These are phyloP conservation scores for Mycena alexandri DNA, from an alignment of 768 basidiomycete genomes.

Conservation along the genomic window DNA sequence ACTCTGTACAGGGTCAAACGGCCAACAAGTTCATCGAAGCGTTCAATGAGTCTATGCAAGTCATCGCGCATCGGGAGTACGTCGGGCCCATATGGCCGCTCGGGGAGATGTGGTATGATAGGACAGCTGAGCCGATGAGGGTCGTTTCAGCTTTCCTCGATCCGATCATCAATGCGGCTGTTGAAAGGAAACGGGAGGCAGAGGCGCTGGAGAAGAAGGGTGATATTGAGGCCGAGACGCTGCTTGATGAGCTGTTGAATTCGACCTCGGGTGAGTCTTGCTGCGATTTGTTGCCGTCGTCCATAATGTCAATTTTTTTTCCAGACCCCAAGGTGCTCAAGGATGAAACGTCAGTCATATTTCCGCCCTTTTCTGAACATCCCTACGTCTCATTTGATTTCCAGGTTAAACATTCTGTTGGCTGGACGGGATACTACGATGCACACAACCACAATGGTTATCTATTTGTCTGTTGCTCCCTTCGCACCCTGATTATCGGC, in stretches of 20 bases:
- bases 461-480: constrained; percentile 47
- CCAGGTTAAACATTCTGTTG: constrained; percentile 34
- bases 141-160: constrained; percentile 67
- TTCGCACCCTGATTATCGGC: not conserved
- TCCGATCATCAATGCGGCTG: constrained; percentile 63
- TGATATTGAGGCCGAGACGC: constrained; percentile 50
- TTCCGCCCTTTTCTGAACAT: not conserved
- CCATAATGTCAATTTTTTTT: too few relatives aligned
- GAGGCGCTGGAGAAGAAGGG: constrained; percentile 32
- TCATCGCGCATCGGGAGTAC: constrained; percentile 54
- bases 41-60: constrained; percentile 62
- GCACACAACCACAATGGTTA: constrained; percentile 48
- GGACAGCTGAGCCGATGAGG: constrained; percentile 57
- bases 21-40: constrained; percentile 58
- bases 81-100: constrained; percentile 64
- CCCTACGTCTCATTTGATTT: not conserved
- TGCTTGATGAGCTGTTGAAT: constrained; percentile 67
- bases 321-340: constrained; percentile 57
- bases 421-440: constrained; percentile 44
- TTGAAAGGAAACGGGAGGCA: constrained; percentile 51
- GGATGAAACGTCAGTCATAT: constrained; percentile 56
- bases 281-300: too few relatives aligned
- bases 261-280: too few relatives aligned
- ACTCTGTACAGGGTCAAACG: constrained; percentile 39
- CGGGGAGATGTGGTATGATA: constrained; percentile 65